Evolutionary conservation across 2,329 filamentous ascomycete genomes (phyloP).

Genomic region (Ophiobolus disseminans): DNA sequence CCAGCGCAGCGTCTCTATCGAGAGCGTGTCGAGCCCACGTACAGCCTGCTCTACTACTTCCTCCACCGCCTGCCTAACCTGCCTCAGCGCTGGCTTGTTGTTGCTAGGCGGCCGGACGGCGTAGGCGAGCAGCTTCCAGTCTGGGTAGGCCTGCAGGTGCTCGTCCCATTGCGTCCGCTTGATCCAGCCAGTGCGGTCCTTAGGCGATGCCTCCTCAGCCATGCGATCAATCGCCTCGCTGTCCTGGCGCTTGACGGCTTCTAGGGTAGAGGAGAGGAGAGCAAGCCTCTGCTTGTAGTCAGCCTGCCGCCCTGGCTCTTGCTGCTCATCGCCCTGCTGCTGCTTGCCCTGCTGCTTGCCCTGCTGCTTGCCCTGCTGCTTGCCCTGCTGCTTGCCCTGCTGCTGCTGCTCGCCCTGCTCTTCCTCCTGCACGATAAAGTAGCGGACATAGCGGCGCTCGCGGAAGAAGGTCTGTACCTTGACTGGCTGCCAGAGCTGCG

Average conservation of each 20-base stretch:
- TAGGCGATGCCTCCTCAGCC: background rate
- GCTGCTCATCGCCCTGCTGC: slow-evolving; percentile 33
- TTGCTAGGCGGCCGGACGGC: background rate
- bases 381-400: slow-evolving; percentile 18
- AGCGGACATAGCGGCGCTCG: too few relatives aligned
- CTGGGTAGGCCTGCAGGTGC: slow-evolving; percentile 1
- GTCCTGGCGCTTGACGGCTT: background rate
- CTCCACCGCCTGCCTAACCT: background rate
- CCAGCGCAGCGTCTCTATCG: background rate
- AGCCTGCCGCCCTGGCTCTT: slow-evolving; percentile 31
- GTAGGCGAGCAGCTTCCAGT: slow-evolving; percentile 4
- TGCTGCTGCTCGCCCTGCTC: slow-evolving; percentile 41
- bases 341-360: slow-evolving; percentile 46
- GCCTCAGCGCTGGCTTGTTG: background rate
- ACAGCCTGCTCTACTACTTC: slow-evolving; percentile 2
- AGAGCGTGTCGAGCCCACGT: background rate
- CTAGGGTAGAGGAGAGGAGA: background rate
- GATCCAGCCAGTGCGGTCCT: slow-evolving; percentile 4
- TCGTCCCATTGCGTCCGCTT: slow-evolving; percentile 5
- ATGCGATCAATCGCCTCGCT: background rate
- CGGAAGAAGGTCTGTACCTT: slow-evolving; percentile 6
- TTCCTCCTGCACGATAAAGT: slow-evolving; percentile 16
- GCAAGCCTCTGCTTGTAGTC: background rate
- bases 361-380: background rate
- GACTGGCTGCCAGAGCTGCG: slow-evolving; percentile 2